Base-by-base conservation (phyloP, 2,329 filamentous ascomycete species). In the Aspergillus thermomutatus region DNA sequence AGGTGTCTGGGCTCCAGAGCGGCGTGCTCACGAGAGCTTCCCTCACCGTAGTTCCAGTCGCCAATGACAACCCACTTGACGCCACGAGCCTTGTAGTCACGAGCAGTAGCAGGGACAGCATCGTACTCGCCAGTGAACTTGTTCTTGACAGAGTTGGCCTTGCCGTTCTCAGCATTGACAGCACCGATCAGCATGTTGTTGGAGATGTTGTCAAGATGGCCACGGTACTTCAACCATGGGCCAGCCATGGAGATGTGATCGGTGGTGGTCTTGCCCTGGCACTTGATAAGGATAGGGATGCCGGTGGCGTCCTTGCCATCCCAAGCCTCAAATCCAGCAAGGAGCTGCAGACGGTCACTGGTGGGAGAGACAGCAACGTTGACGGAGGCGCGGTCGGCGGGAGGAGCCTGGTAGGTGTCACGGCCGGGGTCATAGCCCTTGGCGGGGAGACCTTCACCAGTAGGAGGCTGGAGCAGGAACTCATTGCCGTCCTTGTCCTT, bases 131-230 rank as follows among this genome's bases (percentile, higher is more conserved):
- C 90, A 62, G 83, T 96, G 71, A 89, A 87, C 79, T 85, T 80
- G 87, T 99, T 97, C 84, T 91, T 89, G 77, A 99, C 82, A 84
- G 95, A 96, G 87, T 99, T 99, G 70, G 92, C 92, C 83, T 97
- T 91, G 59, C 88, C 91, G 80, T 97, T 99, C 72, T 90, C 92
- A 70, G 89, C 87, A 81, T 97, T 99, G 81, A 92, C 91, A 71
- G 94, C 94, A 81, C 93, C 93, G 69, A 97, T 97, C 77, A 97
- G 80, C 91, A 97, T 96, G 86, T 97, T 97, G 87, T 97, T 97
- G 75, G 92, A 97, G 81, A 97, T 97, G 86, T 97, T 97, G 86
- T 97, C 93, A 71, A 97, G 84, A 76, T 97, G 93, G 62, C 93
- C 93, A 85, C 93, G 91, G 86, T 97, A 97, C 85, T 97, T 97